These are phyloP conservation scores for Onygenales sp. DNA, from an alignment of 2,329 filamentous ascomycete species.

Conservation along the genomic window DNA sequence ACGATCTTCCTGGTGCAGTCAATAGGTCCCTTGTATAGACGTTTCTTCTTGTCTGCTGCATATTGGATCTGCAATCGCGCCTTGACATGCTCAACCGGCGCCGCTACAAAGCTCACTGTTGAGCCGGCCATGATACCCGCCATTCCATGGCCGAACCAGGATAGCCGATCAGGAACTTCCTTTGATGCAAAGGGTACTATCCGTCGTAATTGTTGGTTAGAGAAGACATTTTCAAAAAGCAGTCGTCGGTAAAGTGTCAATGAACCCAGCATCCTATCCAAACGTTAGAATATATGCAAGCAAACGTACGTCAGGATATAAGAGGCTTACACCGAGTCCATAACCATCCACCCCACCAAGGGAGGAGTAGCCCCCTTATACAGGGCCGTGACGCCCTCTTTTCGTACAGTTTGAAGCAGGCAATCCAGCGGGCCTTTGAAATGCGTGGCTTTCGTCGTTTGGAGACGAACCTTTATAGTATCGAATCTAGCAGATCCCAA, in stretches of 20 bases:
- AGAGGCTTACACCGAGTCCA: slow-evolving; percentile 59
- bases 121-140: slow-evolving; percentile 79
- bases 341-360: slow-evolving; percentile 95
- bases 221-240: slow-evolving; percentile 70
- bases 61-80: slow-evolving; percentile 93
- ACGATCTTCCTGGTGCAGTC: slow-evolving; percentile 64
- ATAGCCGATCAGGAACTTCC: slow-evolving; percentile 45
- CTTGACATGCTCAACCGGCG: slow-evolving; percentile 92
- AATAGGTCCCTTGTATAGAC: slow-evolving; percentile 76
- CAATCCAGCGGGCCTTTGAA: slow-evolving; percentile 86
- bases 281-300: background rate
- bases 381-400: slow-evolving; percentile 74
- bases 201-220: slow-evolving; percentile 37
- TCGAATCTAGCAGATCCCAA: slow-evolving; percentile 56
- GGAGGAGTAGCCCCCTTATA: slow-evolving; percentile 95
- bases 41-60: slow-evolving; percentile 62
- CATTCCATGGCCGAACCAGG: slow-evolving; percentile 71
- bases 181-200: slow-evolving; percentile 27
- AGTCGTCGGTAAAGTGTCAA: slow-evolving; percentile 82
- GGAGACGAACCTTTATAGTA: slow-evolving; percentile 90
- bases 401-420: slow-evolving; percentile 69
- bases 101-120: slow-evolving; percentile 87
- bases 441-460: slow-evolving; percentile 67
- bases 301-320: slow-evolving; percentile 12
- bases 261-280: slow-evolving; percentile 68